A percentile compares a stretch with the other conserved stretches of the same genome.
Evolutionary conservation across 495 filamentous ascomycete species (phyloP).

Genomic region (Trichoderma parareesei): DNA sequence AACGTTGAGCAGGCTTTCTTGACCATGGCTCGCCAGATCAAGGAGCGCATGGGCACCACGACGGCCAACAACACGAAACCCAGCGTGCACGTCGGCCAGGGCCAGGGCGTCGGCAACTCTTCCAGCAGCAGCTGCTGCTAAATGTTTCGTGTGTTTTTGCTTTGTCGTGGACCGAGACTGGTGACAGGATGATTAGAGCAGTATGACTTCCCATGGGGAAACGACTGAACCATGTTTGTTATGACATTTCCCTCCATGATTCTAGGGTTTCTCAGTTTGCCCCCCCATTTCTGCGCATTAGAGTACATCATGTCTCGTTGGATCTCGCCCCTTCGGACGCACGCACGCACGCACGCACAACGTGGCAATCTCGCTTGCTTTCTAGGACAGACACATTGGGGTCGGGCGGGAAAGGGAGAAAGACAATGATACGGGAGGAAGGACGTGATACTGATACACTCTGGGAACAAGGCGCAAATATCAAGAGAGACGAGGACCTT

Average conservation of each 20-base stretch:
- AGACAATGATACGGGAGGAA: slow-evolving; percentile 6
- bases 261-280: slow-evolving; percentile 2
- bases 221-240: slow-evolving; percentile 1
- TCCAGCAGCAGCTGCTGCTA: slow-evolving; percentile 94
- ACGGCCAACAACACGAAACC: slow-evolving; percentile 97
- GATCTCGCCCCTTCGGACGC: slow-evolving; percentile 9
- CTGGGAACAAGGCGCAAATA: slow-evolving; percentile 1
- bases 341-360: slow-evolving; percentile 5
- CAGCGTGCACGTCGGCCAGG: slow-evolving; percentile 87
- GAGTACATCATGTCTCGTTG: slow-evolving; percentile 10
- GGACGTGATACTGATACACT: slow-evolving; percentile 6
- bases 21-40: slow-evolving; percentile 99
- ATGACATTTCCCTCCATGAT: slow-evolving; percentile 8
- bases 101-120: slow-evolving; percentile 88
- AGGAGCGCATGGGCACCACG: slow-evolving; percentile 96
- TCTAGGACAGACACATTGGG: slow-evolving; percentile 9
- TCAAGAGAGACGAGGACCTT: slow-evolving; percentile 5
- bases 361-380: slow-evolving; percentile 7
- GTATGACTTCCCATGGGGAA: slow-evolving; percentile 1
- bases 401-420: slow-evolving; percentile 10
- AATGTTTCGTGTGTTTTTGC: slow-evolving; percentile 20
- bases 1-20: slow-evolving; percentile 99
- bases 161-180: slow-evolving; percentile 5
- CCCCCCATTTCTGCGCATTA: slow-evolving; percentile 7
- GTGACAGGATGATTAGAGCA: slow-evolving; percentile 11